These are phyloP conservation scores for Alopecurus myosuroides DNA, from an alignment of 176 grass and related monocot species.

Conservation along the genomic window DNA sequence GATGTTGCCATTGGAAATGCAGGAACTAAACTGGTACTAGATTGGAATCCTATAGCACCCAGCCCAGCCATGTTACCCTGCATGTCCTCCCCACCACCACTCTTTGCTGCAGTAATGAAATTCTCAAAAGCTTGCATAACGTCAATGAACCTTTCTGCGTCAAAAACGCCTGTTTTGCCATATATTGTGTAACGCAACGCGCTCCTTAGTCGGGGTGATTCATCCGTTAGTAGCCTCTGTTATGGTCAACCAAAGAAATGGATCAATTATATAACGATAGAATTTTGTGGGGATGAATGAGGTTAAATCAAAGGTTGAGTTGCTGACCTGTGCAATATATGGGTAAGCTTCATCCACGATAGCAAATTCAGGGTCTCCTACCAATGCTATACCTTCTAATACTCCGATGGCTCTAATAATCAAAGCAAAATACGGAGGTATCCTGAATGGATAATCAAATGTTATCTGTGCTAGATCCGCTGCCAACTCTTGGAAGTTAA, in stretches of 20 bases:
- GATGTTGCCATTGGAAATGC: conserved; percentile 52
- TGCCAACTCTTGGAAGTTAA: conserved; percentile 97
- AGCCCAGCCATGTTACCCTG: conserved; percentile 87
- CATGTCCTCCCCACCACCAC: conserved; percentile 82
- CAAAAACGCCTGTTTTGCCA: conserved; percentile 83
- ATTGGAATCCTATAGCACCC: conserved; percentile 66
- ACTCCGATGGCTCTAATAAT: conserved; percentile 99
- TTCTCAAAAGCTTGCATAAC: conserved; percentile 99
- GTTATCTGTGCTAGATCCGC: conserved; percentile 97
- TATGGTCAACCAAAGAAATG: conserved; percentile 17
- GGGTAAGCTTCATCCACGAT: conserved; percentile 99
- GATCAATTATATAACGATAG: not conserved
- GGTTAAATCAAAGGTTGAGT: not conserved
- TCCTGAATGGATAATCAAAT: conserved; percentile 98
- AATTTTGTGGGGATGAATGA: not conserved
- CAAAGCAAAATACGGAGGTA: conserved; percentile 96
- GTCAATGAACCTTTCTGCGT: conserved; percentile 97
- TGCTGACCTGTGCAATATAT: conserved; percentile 80
- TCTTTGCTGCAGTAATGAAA: conserved; percentile 90
- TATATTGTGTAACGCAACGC: conserved; percentile 95
- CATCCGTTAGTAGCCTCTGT: conserved; percentile 92
- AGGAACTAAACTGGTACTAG: conserved; percentile 55
- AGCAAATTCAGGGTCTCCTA: conserved; percentile 97
- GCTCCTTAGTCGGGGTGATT: conserved; percentile 80
- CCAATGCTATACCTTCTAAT: conserved; percentile 94